These are phyloP conservation scores for Grosmannia huntii DNA, from an alignment of 2,329 filamentous ascomycete species.

Conservation along the genomic window DNA sequence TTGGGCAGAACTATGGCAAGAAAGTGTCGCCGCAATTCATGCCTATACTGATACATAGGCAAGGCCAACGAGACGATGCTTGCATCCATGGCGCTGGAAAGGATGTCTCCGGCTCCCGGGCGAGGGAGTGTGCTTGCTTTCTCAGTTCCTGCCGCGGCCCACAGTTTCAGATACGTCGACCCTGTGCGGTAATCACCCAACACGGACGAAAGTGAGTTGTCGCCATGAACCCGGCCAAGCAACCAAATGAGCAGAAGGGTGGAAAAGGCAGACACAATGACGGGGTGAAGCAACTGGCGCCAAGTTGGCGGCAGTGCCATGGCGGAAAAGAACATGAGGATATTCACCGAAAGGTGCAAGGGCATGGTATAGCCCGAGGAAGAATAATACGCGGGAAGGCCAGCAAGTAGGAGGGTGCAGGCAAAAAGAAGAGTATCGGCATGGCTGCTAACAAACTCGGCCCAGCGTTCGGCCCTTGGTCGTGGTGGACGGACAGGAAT, in stretches of 20 bases:
- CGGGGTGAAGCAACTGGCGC: constrained; percentile 42
- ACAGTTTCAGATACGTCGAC: constrained; percentile 38
- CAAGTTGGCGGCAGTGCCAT: constrained; percentile 33
- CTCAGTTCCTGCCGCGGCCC: constrained; percentile 18
- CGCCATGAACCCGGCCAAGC: constrained; percentile 31
- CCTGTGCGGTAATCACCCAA: constrained; percentile 38
- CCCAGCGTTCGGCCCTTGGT: constrained; percentile 37
- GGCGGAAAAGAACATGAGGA: constrained; percentile 39
- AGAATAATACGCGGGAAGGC: constrained; percentile 40
- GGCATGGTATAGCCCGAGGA: constrained; percentile 37
- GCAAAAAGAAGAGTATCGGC: constrained; percentile 33
- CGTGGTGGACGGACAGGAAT: constrained; percentile 20
- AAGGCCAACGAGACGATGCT: constrained; percentile 45
- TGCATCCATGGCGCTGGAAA: constrained; percentile 41
- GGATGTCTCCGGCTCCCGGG: constrained; percentile 45
- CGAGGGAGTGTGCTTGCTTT: constrained; percentile 11
- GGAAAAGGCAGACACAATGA: constrained; percentile 40
- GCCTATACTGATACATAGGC: constrained; percentile 48
- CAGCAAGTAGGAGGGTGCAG: constrained; percentile 33
- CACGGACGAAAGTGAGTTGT: constrained; percentile 23
- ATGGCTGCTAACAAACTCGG: constrained; percentile 29
- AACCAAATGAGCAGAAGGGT: constrained; percentile 41
- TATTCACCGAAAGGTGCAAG: constrained; percentile 30
- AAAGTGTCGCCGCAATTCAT: constrained; percentile 41
- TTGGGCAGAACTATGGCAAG: constrained; percentile 41